A percentile compares a stretch with the other conserved stretches of the same genome.
Conservation (phyloP, 148 eudicot species). For the Cornus controversa region DNA sequence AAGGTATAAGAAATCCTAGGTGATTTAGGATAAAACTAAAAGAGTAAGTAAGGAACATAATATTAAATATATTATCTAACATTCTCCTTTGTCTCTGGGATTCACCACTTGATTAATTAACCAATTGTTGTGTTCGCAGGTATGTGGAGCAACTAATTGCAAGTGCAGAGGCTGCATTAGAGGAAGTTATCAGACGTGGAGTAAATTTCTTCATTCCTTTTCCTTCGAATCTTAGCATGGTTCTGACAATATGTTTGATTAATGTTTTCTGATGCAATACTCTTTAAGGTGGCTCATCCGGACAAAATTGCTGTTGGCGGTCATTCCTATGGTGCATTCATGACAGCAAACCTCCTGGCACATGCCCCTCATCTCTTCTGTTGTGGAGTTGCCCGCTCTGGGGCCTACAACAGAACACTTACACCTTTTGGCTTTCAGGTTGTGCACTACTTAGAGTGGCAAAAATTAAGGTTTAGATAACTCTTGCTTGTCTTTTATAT, state of each 20-base stretch:
- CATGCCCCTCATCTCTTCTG: conserved; percentile 96
- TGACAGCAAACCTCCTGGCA: conserved; percentile 96
- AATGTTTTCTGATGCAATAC: conserved; percentile 1
- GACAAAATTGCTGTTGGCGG: conserved; percentile 92
- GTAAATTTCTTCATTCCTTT: conserved; percentile 39
- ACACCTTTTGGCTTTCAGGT: conserved; percentile 99
- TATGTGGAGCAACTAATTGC: conserved; percentile 90
- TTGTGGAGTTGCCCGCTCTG: conserved; percentile 95
- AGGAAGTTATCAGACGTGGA: conserved; percentile 84
- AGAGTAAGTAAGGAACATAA: too few species aligned
- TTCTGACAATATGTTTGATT: background rate
- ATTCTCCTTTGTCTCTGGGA: background rate
- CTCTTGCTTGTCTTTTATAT: background rate
- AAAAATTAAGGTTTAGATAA: background rate
- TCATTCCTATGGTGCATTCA: conserved; percentile 98
- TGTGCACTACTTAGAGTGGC: conserved; percentile 5
- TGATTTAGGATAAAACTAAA: too few species aligned
- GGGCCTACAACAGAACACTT: conserved; percentile 95
- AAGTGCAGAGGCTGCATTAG: conserved; percentile 97
- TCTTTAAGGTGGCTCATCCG: conserved; percentile 86
- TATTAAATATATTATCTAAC: too few species aligned
- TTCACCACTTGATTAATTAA: background rate
- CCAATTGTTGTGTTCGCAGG: conserved; percentile 33
- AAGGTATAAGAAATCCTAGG: too few species aligned
- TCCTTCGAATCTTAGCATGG: background rate